These are phyloP conservation scores for Microcos paniculata DNA, from an alignment of 345 rosid species.

Conservation along the genomic window DNA sequence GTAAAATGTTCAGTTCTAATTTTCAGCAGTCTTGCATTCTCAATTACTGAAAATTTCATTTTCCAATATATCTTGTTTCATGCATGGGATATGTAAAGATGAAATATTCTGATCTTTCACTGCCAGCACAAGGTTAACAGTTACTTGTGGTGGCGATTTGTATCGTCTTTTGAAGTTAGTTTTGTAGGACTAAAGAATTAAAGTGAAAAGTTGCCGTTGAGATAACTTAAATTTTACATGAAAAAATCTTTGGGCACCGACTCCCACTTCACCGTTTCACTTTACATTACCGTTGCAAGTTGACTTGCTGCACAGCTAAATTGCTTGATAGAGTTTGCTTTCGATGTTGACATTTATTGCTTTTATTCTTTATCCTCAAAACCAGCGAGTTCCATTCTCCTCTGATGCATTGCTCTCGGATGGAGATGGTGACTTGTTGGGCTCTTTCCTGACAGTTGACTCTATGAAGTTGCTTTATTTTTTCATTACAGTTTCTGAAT, in stretches of 20 bases:
- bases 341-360: neutral
- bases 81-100: constrained; percentile 29
- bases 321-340: neutral
- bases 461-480: no score
- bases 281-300: neutral
- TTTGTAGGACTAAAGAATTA: constrained; percentile 20
- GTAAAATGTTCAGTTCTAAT: constrained; percentile 40
- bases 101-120: constrained; percentile 27
- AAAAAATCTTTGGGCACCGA: neutral
- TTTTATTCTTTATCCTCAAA: no score
- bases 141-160: constrained; percentile 28
- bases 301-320: neutral
- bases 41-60: constrained; percentile 27
- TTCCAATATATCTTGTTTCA: constrained; percentile 27
- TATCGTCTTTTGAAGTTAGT: constrained; percentile 28
- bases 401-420: no score
- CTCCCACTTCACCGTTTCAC: neutral
- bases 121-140: constrained; percentile 19
- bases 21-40: constrained; percentile 22
- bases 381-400: no score
- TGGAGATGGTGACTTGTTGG: no score
- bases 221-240: constrained; percentile 5
- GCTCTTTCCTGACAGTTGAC: no score
- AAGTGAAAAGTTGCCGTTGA: neutral
- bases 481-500: no score